These are phyloP conservation scores for Cadophora sp. DNA, from an alignment of 2,329 filamentous ascomycete species.

Conservation along the genomic window DNA sequence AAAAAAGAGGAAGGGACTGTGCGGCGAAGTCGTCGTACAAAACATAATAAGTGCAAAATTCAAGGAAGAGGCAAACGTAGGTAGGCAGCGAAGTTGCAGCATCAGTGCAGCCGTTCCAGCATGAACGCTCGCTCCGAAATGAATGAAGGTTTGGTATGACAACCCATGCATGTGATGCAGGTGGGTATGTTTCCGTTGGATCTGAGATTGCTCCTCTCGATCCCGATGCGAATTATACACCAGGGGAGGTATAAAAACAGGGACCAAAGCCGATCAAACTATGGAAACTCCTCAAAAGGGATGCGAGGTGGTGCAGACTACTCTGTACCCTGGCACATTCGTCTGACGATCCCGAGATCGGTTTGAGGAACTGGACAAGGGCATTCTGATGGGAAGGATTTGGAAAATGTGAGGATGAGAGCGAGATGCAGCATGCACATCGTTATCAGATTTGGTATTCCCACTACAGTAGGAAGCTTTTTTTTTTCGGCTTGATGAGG, in stretches of 20 bases:
- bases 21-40: conserved; percentile 6
- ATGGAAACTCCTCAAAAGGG: neutral
- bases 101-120: neutral
- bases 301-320: neutral
- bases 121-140: neutral
- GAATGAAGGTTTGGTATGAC: conserved; percentile 4
- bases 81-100: neutral
- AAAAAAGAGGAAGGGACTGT: neutral
- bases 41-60: conserved; percentile 1
- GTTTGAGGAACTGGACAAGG: neutral
- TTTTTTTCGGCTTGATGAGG: neutral
- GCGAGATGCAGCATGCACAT: neutral
- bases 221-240: conserved; percentile 10
- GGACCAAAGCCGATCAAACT: conserved; percentile 6
- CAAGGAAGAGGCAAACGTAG: conserved; percentile 10
- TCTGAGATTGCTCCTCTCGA: neutral
- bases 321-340: neutral
- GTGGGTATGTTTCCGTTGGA: conserved; percentile 11
- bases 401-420: neutral
- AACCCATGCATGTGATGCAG: neutral
- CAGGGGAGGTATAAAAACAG: conserved; percentile 7
- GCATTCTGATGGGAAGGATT: neutral
- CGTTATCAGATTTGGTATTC: neutral
- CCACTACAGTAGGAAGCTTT: neutral
- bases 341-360: neutral